phyloP scores from a whole-genome alignment of 768 basidiomycete species.

The Auriscalpium microsporum region DNA sequence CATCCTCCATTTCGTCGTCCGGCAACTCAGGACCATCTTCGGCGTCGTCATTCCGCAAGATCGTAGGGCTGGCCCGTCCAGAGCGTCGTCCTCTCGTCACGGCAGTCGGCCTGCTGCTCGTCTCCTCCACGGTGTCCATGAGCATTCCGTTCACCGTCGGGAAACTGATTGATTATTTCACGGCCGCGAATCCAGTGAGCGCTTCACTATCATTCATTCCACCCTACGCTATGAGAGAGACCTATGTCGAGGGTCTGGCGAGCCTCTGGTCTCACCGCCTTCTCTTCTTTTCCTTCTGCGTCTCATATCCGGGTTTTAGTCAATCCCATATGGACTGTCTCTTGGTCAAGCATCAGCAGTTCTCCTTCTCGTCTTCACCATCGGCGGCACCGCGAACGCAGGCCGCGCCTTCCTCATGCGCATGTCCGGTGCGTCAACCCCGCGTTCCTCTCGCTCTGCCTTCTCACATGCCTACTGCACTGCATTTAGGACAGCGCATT shows the following conservation, averaged over 20 bases:
- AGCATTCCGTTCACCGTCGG: slow-evolving; percentile 91
- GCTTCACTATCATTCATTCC: neutral
- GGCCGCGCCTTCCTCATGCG: slow-evolving; percentile 80
- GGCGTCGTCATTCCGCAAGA: slow-evolving; percentile 63
- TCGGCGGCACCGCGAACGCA: slow-evolving; percentile 84
- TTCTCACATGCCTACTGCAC: neutral
- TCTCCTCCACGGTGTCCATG: slow-evolving; percentile 90
- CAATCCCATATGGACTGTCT: slow-evolving; percentile 71
- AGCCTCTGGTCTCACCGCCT: too few relatives aligned
- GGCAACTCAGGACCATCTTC: slow-evolving; percentile 18
- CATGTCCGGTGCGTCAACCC: slow-evolving; percentile 52
- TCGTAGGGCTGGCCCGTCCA: slow-evolving; percentile 70
- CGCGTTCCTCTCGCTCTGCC: neutral
- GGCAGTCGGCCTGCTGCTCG: slow-evolving; percentile 71
- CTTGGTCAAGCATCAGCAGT: slow-evolving; percentile 71
- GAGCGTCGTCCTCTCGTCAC: slow-evolving; percentile 70
- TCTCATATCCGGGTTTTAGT: slow-evolving; percentile 1
- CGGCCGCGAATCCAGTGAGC: slow-evolving; percentile 59
- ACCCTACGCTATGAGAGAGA: too few relatives aligned
- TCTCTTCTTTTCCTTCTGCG: neutral
- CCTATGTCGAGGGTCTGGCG: too few relatives aligned
- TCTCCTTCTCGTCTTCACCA: slow-evolving; percentile 68
- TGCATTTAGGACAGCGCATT: slow-evolving; percentile 66
- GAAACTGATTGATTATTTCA: slow-evolving; percentile 90
- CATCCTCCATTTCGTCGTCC: slow-evolving; percentile 3